These are phyloP conservation scores for Cyamopsis tetragonoloba DNA, from an alignment of 306 rosid species.

Conservation along the genomic window DNA sequence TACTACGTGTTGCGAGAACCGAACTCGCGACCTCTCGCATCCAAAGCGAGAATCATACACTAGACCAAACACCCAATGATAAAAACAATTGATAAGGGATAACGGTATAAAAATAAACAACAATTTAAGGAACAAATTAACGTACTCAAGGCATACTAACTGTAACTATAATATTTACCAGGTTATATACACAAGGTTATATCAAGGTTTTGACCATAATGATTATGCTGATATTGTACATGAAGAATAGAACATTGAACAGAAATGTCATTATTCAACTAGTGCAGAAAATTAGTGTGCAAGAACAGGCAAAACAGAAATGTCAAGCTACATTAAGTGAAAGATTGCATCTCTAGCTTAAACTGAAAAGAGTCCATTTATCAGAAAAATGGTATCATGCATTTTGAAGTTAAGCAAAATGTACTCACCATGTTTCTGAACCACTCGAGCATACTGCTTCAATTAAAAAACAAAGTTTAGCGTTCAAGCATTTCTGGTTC, in stretches of 20 bases:
- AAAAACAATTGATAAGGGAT: too few species aligned
- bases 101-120: too few species aligned
- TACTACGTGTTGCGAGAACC: too few species aligned
- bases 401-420: not conserved
- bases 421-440: constrained; percentile 14
- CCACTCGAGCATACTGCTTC: constrained; percentile 9
- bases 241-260: constrained; percentile 21
- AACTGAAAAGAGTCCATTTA: constrained; percentile 2
- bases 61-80: too few species aligned
- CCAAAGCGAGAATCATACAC: too few species aligned
- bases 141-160: too few species aligned
- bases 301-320: constrained; percentile 6
- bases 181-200: too few species aligned
- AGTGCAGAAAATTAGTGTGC: constrained; percentile 22
- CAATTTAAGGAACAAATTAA: too few species aligned
- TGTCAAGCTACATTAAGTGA: constrained; percentile 2
- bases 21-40: too few species aligned
- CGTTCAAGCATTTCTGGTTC: constrained; percentile 11
- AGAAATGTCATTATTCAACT: constrained; percentile 29
- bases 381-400: not conserved
- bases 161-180: too few species aligned
- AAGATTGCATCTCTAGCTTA: constrained; percentile 10
- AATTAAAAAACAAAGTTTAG: not conserved
- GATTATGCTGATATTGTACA: constrained; percentile 27
- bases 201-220: constrained; percentile 53